Conservation (phyloP, 192 early-diverging fungal species). For the Coemansia sp. region DNA sequence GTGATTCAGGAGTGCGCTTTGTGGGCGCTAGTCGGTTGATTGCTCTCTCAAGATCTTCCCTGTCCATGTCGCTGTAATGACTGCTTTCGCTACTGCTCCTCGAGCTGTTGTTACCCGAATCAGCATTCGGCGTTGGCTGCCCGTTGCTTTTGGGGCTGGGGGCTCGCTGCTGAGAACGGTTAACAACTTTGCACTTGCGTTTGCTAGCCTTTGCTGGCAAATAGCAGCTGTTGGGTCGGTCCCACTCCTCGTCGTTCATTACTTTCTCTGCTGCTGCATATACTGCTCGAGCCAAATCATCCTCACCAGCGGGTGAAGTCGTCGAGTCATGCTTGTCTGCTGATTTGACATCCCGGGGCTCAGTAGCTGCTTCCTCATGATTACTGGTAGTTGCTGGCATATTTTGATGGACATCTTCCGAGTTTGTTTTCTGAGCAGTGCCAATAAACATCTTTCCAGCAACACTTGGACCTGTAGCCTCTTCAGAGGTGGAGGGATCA, state of each 20-base stretch:
- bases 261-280: conserved; percentile 43
- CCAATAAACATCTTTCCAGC: conserved; percentile 10
- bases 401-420: too few species aligned
- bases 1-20: conserved; percentile 3
- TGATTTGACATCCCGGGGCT: not conserved
- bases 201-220: conserved; percentile 7
- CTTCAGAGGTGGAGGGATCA: too few species aligned
- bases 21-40: conserved; percentile 39
- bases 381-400: not conserved
- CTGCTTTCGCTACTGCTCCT: conserved; percentile 9
- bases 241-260: conserved; percentile 51
- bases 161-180: not conserved
- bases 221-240: conserved; percentile 39
- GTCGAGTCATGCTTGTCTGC: not conserved
- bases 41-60: conserved; percentile 21
- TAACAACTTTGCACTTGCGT: conserved; percentile 8
- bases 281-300: conserved; percentile 42
- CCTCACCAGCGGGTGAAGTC: conserved; percentile 12
- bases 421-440: not conserved
- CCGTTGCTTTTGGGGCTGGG: not conserved
- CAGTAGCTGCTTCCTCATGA: conserved; percentile 3
- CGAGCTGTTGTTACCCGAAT: not conserved
- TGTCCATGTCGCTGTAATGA: not conserved
- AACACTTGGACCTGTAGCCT: too few species aligned
- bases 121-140: conserved; percentile 1